Base-by-base conservation (phyloP, 2,329 filamentous ascomycete species). In the Waltergamsia citrina region DNA sequence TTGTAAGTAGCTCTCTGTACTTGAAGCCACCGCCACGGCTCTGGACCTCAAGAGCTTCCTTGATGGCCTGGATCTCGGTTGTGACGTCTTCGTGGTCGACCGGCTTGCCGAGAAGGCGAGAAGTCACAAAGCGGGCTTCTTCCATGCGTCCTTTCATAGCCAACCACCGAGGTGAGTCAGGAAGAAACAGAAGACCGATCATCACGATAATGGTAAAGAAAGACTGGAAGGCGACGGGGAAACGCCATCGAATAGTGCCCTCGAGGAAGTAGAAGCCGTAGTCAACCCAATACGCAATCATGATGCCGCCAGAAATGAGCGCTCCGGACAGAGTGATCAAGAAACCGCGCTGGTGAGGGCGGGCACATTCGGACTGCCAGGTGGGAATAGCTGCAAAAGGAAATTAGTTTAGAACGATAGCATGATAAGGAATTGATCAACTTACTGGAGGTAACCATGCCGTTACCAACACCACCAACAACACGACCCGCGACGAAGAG, bases 181-280 rank as follows among this genome's bases (percentile, higher is more conserved):
- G 51, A 5, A 76, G 62, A 48, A 75, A 71, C 8, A 66, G 59
- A 49, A 78, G 62, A 7, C 65, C 71, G 22, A 66, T 38, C 48
- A 74, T 69, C 35, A 78, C 65, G 34, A 74, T 36, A 34, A 50
- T 32, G 15, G 48, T 50, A 27, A 51, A 51, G 39, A 51, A 48
- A 12, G 45, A 48, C 36, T 51, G 48, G 36, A 54, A 51, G 5
- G 49, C 44, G 17, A 56, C 43, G 11, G 53, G 53, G 37, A 55
- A 55, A 0, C 53, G 49, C 53, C 53, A 57, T 19, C 49, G 46
- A 22, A 56, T 39, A 17, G 22, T 28, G 22, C 50, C 52, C 14
- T 50, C 42, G 24, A 53, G 37, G 36, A 51, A 53, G 29, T 49
- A 53, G 22, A 54, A 49, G 17, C 52, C 52, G 28, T 48, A 52